Evolutionary conservation across 192 early-diverging fungal species (phyloP), one percentile per base, ranked within the genome.

Genomic region (Phycomyces nitens): DNA sequence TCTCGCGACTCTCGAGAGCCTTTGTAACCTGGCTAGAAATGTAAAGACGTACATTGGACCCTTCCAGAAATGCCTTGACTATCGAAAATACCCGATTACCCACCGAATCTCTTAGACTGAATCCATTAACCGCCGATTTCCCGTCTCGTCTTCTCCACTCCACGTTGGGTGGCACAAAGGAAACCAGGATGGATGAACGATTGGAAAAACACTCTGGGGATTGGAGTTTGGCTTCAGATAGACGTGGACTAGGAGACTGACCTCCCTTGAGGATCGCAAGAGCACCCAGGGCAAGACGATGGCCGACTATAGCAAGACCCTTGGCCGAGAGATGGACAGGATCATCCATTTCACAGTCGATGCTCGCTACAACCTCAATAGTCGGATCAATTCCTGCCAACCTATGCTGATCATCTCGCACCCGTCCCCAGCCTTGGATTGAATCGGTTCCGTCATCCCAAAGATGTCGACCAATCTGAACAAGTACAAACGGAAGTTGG

Each of bases 321-420:
- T 21, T 14, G 9, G 58, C 53, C 14, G 66, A 64, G 6, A 74
- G 0, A 42, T 74, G 72, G 18, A 74, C 26, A 7, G 24, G 53
- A 41, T 74, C 72, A 56, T 69, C 66, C 47, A 74, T 23, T 16
- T 26, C 44, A 23, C 57, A 65, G 22, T 68, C 67, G 10, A 74
- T 58, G 6, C 60, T 57, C 21, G 72, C 34, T 7, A 74, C 62
- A 20, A 68, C 59, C 9, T 41, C 56, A 6, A 55, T 43, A 12
- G 18, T 61, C 16, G 14, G 10, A 22, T 49, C 27, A n/a, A n/a
- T 27, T 15, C 34, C 47, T 10, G 52, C 39, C 9, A 65, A n/a
- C 9, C 60, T 34, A 29, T 49, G 26, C 23, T 74, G 66, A 9
- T 58, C 50, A 8, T 69, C 54, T 16, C 64, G 64, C 0, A 74